These are phyloP conservation scores for Vitis rotundifolia DNA, from an alignment of 164 flowering plant species.

Conservation along the genomic window DNA sequence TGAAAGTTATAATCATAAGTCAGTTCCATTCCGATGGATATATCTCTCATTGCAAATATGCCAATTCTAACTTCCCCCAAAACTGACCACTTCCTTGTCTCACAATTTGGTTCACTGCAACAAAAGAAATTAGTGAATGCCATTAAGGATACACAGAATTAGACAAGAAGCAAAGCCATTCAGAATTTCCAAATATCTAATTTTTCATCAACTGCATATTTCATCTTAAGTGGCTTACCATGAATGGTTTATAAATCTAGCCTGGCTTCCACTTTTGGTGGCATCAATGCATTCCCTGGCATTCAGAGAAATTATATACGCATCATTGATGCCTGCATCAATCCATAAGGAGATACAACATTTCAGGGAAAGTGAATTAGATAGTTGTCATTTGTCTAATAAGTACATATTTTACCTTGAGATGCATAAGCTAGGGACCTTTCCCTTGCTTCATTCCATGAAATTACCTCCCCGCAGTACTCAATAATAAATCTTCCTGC, in stretches of 20 bases:
- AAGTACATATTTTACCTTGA: constrained; percentile 47
- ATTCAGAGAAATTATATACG: constrained; percentile 84
- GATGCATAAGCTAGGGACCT: constrained; percentile 79
- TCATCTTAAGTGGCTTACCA: constrained; percentile 54
- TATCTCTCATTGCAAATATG: constrained; percentile 87
- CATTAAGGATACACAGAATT: not conserved
- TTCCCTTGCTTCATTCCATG: constrained; percentile 77
- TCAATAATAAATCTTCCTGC: constrained; percentile 86
- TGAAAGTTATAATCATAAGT: constrained; percentile 92
- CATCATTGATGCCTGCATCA: constrained; percentile 80
- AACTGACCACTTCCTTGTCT: constrained; percentile 94
- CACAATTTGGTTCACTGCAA: constrained; percentile 93
- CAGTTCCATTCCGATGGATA: constrained; percentile 70
- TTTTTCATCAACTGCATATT: too few species aligned
- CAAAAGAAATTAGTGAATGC: constrained; percentile 13
- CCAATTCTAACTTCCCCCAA: constrained; percentile 94
- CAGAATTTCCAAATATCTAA: too few species aligned
- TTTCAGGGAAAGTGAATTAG: not conserved
- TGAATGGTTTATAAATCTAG: constrained; percentile 94
- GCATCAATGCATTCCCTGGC: constrained; percentile 84
- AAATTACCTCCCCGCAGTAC: constrained; percentile 96
- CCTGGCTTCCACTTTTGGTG: constrained; percentile 91
- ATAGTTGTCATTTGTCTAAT: not conserved
- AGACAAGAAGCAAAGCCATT: too few species aligned
- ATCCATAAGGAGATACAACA: constrained; percentile 11